phyloP scores from a whole-genome alignment of 2,329 filamentous ascomycete genomes.

The Colletotrichum navitas region DNA sequence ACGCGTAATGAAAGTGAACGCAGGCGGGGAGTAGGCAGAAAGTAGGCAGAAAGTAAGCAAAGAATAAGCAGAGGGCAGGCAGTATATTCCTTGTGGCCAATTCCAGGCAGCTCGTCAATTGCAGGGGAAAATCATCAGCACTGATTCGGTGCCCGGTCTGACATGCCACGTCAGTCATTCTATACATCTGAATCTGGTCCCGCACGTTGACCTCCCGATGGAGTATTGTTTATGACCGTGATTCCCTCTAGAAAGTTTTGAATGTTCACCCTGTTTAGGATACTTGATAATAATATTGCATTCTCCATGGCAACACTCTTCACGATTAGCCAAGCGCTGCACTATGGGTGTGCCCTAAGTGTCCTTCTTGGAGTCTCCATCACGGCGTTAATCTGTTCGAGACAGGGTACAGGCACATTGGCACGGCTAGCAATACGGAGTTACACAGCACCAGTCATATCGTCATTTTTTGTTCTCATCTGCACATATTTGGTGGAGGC shows the following conservation, averaged over 20 bases:
- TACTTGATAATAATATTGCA: background rate
- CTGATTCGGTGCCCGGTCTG: background rate
- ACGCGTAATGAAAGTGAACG: too few species aligned
- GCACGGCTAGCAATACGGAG: background rate
- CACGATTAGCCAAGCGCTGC: slow-evolving; percentile 6
- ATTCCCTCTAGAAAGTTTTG: fast-evolving
- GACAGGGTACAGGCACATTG: background rate
- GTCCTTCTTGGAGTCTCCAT: background rate
- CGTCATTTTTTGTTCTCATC: background rate
- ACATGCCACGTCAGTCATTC: background rate
- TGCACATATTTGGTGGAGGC: background rate
- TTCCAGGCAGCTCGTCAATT: slow-evolving; percentile 13
- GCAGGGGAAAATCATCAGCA: slow-evolving; percentile 5
- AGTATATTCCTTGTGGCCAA: background rate
- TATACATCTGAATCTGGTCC: background rate
- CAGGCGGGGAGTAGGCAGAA: too few species aligned
- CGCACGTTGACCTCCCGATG: background rate
- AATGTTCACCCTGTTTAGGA: background rate
- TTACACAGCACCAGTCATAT: background rate
- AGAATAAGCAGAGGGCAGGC: too few species aligned
- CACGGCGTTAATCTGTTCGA: background rate
- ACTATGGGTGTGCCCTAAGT: slow-evolving; percentile 25
- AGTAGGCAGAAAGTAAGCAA: too few species aligned
- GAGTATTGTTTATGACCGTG: background rate
- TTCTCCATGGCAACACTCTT: background rate